phyloP scores from a whole-genome alignment of 2,329 filamentous ascomycete genomes.

The Trichoderma simmonsii region DNA sequence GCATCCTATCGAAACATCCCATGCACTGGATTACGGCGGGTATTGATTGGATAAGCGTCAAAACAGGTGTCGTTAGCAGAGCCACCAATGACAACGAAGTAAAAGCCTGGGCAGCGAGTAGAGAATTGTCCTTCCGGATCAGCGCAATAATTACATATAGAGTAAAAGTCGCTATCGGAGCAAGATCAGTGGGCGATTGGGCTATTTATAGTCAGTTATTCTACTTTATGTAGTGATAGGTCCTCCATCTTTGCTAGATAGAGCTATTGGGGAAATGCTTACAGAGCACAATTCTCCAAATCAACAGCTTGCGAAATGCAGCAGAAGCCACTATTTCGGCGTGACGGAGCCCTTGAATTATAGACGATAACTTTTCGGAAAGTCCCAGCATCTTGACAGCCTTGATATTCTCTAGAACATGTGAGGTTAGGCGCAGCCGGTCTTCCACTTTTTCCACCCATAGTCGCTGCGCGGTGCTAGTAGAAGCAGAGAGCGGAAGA shows the following conservation, averaged over 20 bases:
- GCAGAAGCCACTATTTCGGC: background rate
- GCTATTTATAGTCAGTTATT: background rate
- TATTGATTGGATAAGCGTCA: background rate
- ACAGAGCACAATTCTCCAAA: background rate
- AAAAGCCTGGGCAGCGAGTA: background rate
- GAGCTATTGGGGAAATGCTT: background rate
- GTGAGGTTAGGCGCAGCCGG: background rate
- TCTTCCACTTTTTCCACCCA: background rate
- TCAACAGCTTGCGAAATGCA: background rate
- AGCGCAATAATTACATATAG: background rate
- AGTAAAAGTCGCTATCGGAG: background rate
- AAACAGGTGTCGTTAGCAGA: background rate
- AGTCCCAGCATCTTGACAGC: background rate
- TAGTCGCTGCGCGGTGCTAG: background rate
- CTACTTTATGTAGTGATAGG: background rate
- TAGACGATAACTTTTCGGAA: background rate
- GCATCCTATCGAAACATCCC: background rate
- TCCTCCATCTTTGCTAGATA: background rate
- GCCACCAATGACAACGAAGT: background rate
- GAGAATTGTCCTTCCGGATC: background rate
- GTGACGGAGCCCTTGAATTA: background rate
- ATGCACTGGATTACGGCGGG: background rate
- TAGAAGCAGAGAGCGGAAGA: background rate
- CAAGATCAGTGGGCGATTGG: background rate
- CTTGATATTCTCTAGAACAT: background rate